Conservation (phyloP, 129 eudicot genomes). For the Saussurea involucrata region DNA sequence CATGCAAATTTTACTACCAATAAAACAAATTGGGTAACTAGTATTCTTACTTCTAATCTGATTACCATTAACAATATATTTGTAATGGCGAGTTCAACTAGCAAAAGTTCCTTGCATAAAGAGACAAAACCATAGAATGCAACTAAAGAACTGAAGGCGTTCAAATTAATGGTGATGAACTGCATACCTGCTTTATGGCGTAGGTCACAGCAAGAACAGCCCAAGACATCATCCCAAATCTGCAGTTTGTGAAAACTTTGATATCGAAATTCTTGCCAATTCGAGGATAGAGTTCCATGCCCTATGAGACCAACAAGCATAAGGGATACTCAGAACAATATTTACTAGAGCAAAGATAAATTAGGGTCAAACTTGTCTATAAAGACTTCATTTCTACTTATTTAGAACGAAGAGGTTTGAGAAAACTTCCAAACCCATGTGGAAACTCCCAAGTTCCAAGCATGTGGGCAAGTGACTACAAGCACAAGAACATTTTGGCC, state of each 20-base stretch:
- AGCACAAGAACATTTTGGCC: not conserved
- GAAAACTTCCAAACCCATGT: not conserved
- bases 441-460: not conserved
- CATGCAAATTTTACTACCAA: not conserved
- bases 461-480: not conserved
- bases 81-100: not conserved
- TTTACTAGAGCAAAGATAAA: slow-evolving; percentile 5
- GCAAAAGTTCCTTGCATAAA: not conserved
- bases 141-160: not conserved
- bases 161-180: not conserved
- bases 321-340: not conserved
- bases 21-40: not conserved
- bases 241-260: slow-evolving; percentile 92
- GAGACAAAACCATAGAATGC: not conserved
- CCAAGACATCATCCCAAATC: slow-evolving; percentile 99
- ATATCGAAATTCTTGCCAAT: slow-evolving; percentile 90
- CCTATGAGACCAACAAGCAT: slow-evolving; percentile 42
- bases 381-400: not conserved
- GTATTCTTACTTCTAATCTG: not conserved
- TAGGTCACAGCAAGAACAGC: slow-evolving; percentile 98
- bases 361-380: not conserved
- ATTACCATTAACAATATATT: not conserved
- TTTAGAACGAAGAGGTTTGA: not conserved
- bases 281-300: slow-evolving; percentile 98
- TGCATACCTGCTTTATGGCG: slow-evolving; percentile 89